phyloP scores from a whole-genome alignment of 2,329 filamentous ascomycete species.

The Aspergillus costaricaensis region DNA sequence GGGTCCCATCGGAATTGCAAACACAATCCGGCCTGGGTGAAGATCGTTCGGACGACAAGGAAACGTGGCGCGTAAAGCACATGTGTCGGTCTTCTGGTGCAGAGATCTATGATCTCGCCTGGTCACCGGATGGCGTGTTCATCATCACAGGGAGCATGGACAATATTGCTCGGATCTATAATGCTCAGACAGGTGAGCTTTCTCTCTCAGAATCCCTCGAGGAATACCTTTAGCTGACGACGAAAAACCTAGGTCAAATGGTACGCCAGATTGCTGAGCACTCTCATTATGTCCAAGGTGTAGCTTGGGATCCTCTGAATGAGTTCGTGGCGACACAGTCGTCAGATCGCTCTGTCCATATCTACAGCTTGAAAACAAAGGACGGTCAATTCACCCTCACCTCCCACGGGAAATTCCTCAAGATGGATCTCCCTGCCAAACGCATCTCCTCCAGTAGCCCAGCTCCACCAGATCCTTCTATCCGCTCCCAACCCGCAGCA shows the following conservation, averaged over 20 bases:
- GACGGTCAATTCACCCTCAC: conserved; percentile 89
- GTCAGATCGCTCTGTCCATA: conserved; percentile 95
- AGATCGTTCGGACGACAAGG: conserved; percentile 87
- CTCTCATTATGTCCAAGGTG: conserved; percentile 97
- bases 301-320: conserved; percentile 96
- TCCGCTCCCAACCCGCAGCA: conserved; percentile 34
- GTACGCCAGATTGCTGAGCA: conserved; percentile 95
- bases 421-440: conserved; percentile 89
- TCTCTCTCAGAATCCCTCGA: neutral
- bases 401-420: conserved; percentile 77
- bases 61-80: conserved; percentile 94
- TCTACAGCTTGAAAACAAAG: conserved; percentile 94
- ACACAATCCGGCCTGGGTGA: conserved; percentile 71
- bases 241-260: conserved; percentile 54
- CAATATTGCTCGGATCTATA: conserved; percentile 96
- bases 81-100: conserved; percentile 95
- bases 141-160: conserved; percentile 99
- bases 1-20: conserved; percentile 82
- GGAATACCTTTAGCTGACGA: conserved; percentile 23
- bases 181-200: conserved; percentile 78
- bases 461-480: conserved; percentile 74
- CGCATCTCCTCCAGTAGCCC: conserved; percentile 90
- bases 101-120: conserved; percentile 97
- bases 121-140: conserved; percentile 95
- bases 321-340: conserved; percentile 98